These are phyloP conservation scores for Arachis monticola DNA, from an alignment of 331 rosid genomes.

Conservation along the genomic window DNA sequence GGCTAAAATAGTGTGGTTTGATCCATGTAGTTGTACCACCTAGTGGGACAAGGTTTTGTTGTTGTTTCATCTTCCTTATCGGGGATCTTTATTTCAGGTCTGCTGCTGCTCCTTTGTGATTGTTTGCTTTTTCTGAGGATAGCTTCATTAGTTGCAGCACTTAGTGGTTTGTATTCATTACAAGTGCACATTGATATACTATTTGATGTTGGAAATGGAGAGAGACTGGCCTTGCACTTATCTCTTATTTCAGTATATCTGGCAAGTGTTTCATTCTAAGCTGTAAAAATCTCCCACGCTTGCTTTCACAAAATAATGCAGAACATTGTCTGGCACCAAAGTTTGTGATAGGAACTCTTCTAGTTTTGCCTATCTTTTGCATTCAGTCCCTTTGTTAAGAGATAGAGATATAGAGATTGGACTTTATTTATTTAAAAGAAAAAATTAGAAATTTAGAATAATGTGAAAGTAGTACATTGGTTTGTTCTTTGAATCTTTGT, in stretches of 20 bases:
- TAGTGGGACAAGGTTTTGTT: no score
- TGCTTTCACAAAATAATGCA: constrained; percentile 49
- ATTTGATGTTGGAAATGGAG: constrained; percentile 41
- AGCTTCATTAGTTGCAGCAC: constrained; percentile 24
- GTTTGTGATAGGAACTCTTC: constrained; percentile 36
- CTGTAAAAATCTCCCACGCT: constrained; percentile 31
- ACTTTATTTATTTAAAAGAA: constrained; percentile 3
- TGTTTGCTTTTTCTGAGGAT: constrained; percentile 33
- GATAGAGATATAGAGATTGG: constrained; percentile 37
- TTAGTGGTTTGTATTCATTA: constrained; percentile 33
- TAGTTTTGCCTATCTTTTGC: constrained; percentile 38
- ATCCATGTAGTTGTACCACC: no score
- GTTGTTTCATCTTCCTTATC: not conserved
- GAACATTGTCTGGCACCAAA: constrained; percentile 36
- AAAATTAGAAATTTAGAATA: constrained; percentile 34
- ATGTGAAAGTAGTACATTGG: constrained; percentile 35
- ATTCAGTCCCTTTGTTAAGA: constrained; percentile 11
- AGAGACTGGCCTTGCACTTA: constrained; percentile 32
- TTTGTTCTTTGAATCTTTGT: constrained; percentile 23
- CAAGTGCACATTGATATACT: constrained; percentile 39
- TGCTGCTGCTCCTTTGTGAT: constrained; percentile 40
- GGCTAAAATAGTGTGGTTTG: not conserved
- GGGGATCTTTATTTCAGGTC: constrained; percentile 37
- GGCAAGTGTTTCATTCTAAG: constrained; percentile 46
- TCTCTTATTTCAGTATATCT: constrained; percentile 33